Percentiles rank a stretch among this genome's conserved stretches.
Conservation (phyloP, 768 basidiomycete species). For the Psilocybe tampanensis region DNA sequence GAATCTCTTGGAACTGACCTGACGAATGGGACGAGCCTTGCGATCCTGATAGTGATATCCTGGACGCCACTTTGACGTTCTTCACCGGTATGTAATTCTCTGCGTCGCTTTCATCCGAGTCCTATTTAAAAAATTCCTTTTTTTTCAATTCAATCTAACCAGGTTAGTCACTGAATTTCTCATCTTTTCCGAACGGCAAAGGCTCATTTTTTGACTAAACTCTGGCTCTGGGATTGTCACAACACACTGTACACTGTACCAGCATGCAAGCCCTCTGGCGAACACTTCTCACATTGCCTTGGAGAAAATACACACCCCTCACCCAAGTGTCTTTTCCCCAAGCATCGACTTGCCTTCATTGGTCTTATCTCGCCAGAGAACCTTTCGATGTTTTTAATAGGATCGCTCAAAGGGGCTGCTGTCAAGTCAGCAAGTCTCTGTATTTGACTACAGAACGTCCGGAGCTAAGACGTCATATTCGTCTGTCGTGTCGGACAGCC, state of each 20-base stretch:
- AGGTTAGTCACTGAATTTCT: no score
- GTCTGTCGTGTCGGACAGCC: slow-evolving; percentile 15
- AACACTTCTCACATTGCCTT: slow-evolving; percentile 37
- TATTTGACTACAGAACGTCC: background rate
- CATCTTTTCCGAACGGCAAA: slow-evolving; percentile 36
- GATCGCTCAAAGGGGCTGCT: slow-evolving; percentile 43
- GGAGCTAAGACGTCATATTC: background rate
- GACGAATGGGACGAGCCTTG: slow-evolving; percentile 41
- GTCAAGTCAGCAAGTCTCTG: slow-evolving; percentile 26
- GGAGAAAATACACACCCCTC: slow-evolving; percentile 22
- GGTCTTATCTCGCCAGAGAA: slow-evolving; percentile 21
- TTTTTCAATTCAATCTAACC: no score
- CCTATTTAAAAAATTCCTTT: background rate
- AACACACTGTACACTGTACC: slow-evolving; percentile 29
- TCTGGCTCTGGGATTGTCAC: slow-evolving; percentile 35
- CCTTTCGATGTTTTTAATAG: slow-evolving; percentile 36
- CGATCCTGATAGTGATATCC: slow-evolving; percentile 45
- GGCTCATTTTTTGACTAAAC: slow-evolving; percentile 34
- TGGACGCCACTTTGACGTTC: slow-evolving; percentile 46
- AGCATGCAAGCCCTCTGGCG: slow-evolving; percentile 39
- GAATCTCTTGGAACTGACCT: slow-evolving; percentile 28
- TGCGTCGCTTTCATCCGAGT: background rate
- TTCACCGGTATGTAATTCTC: slow-evolving; percentile 29
- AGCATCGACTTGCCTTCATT: no score
- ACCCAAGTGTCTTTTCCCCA: no score